phyloP scores from a whole-genome alignment of 495 filamentous ascomycete species.

The Corynascus novoguineensis region DNA sequence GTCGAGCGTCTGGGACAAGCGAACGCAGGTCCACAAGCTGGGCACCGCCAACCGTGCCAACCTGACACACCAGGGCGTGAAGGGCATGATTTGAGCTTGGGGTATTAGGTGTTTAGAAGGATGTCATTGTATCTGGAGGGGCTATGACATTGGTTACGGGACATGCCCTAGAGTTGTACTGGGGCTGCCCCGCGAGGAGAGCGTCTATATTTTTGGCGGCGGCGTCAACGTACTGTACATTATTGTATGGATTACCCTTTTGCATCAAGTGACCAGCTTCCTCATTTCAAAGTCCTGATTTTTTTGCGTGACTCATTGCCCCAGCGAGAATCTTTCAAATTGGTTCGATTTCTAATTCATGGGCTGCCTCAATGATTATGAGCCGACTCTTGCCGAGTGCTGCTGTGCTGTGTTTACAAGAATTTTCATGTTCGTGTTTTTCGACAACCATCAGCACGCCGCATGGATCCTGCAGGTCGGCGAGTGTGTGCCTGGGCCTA shows the following conservation, averaged over 20 bases:
- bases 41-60: constrained; percentile 70
- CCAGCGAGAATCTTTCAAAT: no score
- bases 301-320: no score
- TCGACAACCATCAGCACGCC: no score
- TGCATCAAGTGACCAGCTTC: neutral
- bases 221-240: constrained; percentile 3
- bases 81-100: constrained; percentile 6
- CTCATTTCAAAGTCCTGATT: neutral
- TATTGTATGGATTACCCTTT: constrained; percentile 12
- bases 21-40: constrained; percentile 65
- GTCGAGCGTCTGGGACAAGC: constrained; percentile 75
- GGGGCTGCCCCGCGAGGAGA: no score
- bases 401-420: neutral
- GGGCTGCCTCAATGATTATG: neutral
- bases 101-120: neutral
- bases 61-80: constrained; percentile 36
- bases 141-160: neutral
- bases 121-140: neutral
- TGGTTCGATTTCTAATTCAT: no score
- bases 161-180: neutral
- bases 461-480: no score
- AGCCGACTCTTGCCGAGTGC: neutral
- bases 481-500: no score
- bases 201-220: neutral
- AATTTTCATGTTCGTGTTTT: no score